Evolutionary conservation across 805 yeast species (phyloP), one percentile per base, ranked within the genome.

Genomic region (Ogataea angusta): DNA sequence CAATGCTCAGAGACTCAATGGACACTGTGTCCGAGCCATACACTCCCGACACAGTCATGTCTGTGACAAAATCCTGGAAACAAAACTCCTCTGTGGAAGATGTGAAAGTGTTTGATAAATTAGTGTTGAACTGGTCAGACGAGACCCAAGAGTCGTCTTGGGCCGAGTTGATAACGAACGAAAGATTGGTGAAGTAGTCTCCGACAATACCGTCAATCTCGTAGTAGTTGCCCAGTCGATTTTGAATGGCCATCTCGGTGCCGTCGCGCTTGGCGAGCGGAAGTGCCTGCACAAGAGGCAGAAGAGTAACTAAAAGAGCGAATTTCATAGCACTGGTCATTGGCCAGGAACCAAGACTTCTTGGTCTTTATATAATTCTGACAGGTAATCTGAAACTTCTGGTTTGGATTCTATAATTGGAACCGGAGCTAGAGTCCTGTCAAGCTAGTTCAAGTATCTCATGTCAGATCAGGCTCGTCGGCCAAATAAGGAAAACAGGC

Each of bases 111-210:
- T 40, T 30, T 4, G 57, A 49, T 2, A 45, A 28, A 10, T 33
- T 8, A 12, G 45, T 24, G 6, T 36, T 27, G 26, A 47, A 43
- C 7, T 48, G 34, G 24, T 37, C 43, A 15, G 45, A 29, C 13
- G 43, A 36, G 19, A 63, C 56, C 66, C 67, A 63, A 2, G 62
- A 45, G 28, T 57, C 57, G 4, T 61, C 47, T 10, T 60, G 57
- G 1, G 56, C 62, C 2, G 67, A 62, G 41, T 60, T 63, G 32
- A 64, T 43, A 24, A 58, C 53, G 13, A 57, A 53, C 10, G 42
- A 39, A 6, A 58, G 36, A 10, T 45, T 47, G 26, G 52, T 49
- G 10, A 47, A 48, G 25, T 59, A 58, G 10, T 59, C 54, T 4
- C 68, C 68, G 15, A 62, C 41, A 8, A 34, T 25, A 18, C 52